Conservation (phyloP, 768 basidiomycete species). For the Mycena vitilis region DNA sequence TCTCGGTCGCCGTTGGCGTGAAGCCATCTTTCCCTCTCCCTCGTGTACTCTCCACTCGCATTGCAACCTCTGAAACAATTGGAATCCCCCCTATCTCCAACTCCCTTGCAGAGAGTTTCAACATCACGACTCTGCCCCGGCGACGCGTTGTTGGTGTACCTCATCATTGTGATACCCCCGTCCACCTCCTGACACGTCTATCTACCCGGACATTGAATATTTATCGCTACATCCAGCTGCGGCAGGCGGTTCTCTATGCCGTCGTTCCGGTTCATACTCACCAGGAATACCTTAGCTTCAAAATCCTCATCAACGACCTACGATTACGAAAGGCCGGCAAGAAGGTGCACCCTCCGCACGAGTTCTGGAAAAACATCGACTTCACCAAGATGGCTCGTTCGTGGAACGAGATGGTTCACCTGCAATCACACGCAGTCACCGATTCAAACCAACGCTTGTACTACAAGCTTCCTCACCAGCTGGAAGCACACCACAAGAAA, state of each 20-base stretch:
- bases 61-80: no score
- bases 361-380: conserved; percentile 6
- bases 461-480: conserved; percentile 8
- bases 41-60: conserved; percentile 1
- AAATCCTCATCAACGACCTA: background rate
- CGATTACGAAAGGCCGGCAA: background rate
- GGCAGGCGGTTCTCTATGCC: background rate
- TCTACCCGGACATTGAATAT: no score
- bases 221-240: conserved; percentile 7
- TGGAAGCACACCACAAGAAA: conserved; percentile 15
- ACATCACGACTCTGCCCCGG: no score
- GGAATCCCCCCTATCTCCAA: no score
- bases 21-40: conserved; percentile 10
- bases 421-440: background rate
- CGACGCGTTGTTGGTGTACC: no score
- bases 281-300: conserved; percentile 9
- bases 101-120: no score
- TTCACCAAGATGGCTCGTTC: background rate
- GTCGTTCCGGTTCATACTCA: conserved; percentile 10
- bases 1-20: background rate
- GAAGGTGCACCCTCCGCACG: background rate
- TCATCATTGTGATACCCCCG: no score
- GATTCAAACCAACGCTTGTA: conserved; percentile 6
- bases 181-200: no score
- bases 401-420: conserved; percentile 4